A percentile compares a stretch with the other conserved stretches of the same genome.
These are phyloP conservation scores for Talaromyces sp. DNA, from an alignment of 2,329 filamentous ascomycete genomes.

Conservation along the genomic window DNA sequence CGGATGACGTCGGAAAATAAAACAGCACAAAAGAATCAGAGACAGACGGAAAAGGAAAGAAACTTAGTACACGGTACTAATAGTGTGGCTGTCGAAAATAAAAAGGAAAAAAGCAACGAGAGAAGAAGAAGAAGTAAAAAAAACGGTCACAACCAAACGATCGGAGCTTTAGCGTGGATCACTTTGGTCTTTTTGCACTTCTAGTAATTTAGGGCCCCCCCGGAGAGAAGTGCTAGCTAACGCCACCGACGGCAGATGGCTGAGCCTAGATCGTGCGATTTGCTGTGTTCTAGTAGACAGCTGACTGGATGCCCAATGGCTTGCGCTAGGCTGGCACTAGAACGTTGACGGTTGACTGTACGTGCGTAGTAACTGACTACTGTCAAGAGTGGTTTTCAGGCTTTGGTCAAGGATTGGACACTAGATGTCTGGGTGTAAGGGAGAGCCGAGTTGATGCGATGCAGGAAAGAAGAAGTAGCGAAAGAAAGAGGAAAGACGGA, in stretches of 20 bases:
- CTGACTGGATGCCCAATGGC: slow-evolving; percentile 1
- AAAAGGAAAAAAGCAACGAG: slow-evolving; percentile 2
- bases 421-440: neutral
- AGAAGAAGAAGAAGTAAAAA: slow-evolving; percentile 12
- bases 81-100: neutral
- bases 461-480: neutral
- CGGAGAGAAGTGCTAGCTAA: neutral
- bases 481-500: neutral
- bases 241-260: slow-evolving; percentile 12
- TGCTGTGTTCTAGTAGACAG: neutral
- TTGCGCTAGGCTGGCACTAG: neutral
- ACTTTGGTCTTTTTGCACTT: neutral
- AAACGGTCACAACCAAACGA: slow-evolving; percentile 10
- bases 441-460: neutral
- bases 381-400: no score
- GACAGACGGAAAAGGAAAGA: slow-evolving; percentile 20
- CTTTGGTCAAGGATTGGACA: no score
- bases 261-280: slow-evolving; percentile 7
- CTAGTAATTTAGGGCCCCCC: no score
- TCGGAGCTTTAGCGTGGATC: slow-evolving; percentile 8
- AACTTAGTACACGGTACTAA: slow-evolving; percentile 22
- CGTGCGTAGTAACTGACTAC: no score
- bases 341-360: no score
- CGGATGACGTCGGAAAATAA: slow-evolving; percentile 23
- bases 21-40: neutral